These are phyloP conservation scores for Pseudopithomyces maydicus DNA, from an alignment of 2,329 filamentous ascomycete genomes.

Conservation along the genomic window DNA sequence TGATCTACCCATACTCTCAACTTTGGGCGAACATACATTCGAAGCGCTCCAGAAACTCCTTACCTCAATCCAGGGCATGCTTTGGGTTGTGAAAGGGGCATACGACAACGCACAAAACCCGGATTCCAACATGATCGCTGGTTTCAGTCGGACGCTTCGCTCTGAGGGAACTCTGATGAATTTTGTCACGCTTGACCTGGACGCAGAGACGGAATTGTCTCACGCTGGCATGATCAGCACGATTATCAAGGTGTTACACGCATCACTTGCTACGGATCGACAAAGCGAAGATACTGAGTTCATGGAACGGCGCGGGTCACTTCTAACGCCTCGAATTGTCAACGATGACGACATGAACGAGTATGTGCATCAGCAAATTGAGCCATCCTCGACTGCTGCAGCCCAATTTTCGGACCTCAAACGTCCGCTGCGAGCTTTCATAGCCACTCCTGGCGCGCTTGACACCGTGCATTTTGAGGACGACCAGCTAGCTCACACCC, in stretches of 20 bases:
- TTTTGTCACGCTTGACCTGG: slow-evolving; percentile 20
- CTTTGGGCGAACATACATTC: slow-evolving; percentile 9
- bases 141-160: slow-evolving; percentile 18
- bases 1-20: slow-evolving; percentile 10
- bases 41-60: slow-evolving; percentile 12
- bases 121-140: slow-evolving; percentile 17
- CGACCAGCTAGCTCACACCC: slow-evolving; percentile 5
- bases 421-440: slow-evolving; percentile 18
- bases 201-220: slow-evolving; percentile 7
- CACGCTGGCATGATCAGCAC: slow-evolving; percentile 2
- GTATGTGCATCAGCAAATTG: slow-evolving; percentile 24
- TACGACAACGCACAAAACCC: slow-evolving; percentile 12
- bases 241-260: slow-evolving; percentile 18
- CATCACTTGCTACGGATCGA: slow-evolving; percentile 4
- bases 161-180: slow-evolving; percentile 19
- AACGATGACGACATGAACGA: slow-evolving; percentile 27
- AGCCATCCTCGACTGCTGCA: slow-evolving; percentile 23
- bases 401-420: slow-evolving; percentile 15
- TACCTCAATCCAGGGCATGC: slow-evolving; percentile 11
- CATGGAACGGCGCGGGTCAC: slow-evolving; percentile 18
- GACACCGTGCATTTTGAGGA: slow-evolving; percentile 27
- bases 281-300: slow-evolving; percentile 21
- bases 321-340: slow-evolving; percentile 22
- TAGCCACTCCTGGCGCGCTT: slow-evolving; percentile 18
- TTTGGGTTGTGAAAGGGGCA: slow-evolving; percentile 18